Conservation (phyloP, 75 land plant genomes). For the Cupressus sempervirens region DNA sequence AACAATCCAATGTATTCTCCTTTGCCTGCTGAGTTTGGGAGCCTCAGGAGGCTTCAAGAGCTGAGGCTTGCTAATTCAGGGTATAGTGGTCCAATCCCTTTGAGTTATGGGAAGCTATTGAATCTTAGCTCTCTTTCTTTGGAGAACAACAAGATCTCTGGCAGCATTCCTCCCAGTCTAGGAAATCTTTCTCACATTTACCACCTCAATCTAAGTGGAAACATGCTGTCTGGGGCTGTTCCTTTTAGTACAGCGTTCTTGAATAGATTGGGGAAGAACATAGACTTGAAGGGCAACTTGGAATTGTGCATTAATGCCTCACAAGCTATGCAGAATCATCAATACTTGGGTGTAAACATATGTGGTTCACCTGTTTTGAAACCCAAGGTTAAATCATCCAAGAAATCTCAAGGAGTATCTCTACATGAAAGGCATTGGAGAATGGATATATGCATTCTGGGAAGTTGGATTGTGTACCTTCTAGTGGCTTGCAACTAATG, state of each 20-base stretch:
- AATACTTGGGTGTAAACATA: slow-evolving; percentile 27
- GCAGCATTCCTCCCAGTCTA: slow-evolving; percentile 45
- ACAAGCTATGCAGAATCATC: slow-evolving; percentile 13
- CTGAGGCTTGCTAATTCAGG: slow-evolving; percentile 56
- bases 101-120: slow-evolving; percentile 37
- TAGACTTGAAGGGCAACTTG: slow-evolving; percentile 65
- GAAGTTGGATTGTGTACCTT: not conserved
- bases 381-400: not conserved
- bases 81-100: slow-evolving; percentile 62
- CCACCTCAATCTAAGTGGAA: slow-evolving; percentile 77
- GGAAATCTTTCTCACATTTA: slow-evolving; percentile 54
- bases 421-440: slow-evolving; percentile 2
- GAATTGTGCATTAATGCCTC: slow-evolving; percentile 50
- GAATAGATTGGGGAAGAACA: slow-evolving; percentile 59
- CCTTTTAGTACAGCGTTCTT: slow-evolving; percentile 66
- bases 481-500: not conserved
- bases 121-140: slow-evolving; percentile 61
- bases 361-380: slow-evolving; percentile 16
- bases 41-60: slow-evolving; percentile 47
- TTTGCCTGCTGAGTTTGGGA: slow-evolving; percentile 43
- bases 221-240: slow-evolving; percentile 55
- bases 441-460: slow-evolving; percentile 1
- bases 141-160: slow-evolving; percentile 51
- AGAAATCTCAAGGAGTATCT: not conserved
- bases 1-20: too few species aligned